Evolutionary conservation across 495 filamentous ascomycete species (phyloP).

Genomic region (Antarctomyces pellizariae): DNA sequence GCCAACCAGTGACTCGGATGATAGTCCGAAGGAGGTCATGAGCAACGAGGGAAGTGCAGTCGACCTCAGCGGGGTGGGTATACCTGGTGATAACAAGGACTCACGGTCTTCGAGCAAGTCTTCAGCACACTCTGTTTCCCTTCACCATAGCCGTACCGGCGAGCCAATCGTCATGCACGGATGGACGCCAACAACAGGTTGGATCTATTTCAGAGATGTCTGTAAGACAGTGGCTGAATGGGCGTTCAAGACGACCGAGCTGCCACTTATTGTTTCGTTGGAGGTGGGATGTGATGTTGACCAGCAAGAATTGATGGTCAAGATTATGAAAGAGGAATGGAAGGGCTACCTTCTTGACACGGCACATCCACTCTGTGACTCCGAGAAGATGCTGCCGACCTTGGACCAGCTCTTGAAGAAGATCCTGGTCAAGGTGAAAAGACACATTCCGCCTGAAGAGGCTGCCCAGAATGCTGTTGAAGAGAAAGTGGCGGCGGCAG

Average conservation of each 20-base stretch:
- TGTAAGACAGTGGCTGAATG: conserved; percentile 56
- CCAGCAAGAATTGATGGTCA: conserved; percentile 74
- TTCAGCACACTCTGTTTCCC: too few species aligned
- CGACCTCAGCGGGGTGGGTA: too few species aligned
- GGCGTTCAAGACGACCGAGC: conserved; percentile 45
- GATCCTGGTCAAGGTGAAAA: conserved; percentile 84
- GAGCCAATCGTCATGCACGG: conserved; percentile 77
- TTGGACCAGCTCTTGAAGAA: conserved; percentile 43
- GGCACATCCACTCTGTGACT: conserved; percentile 16
- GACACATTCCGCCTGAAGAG: too few species aligned
- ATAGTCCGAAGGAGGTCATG: too few species aligned
- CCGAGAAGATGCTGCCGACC: conserved; percentile 34
- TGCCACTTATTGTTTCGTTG: conserved; percentile 71
- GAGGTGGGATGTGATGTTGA: conserved; percentile 61
- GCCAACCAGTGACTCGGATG: too few species aligned
- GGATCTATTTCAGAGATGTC: conserved; percentile 64
- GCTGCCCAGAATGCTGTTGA: background rate
- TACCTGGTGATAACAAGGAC: too few species aligned
- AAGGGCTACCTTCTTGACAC: conserved; percentile 39
- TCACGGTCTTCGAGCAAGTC: too few species aligned
- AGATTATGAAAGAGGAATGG: conserved; percentile 71
- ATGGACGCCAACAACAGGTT: conserved; percentile 71
- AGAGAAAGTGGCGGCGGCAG: background rate
- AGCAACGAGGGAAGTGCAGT: too few species aligned
- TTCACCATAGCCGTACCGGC: too few species aligned